A percentile compares a stretch with the other conserved stretches of the same genome.
phyloP scores from a whole-genome alignment of 495 filamentous ascomycete species.

The Talaromyces trachyspermus region DNA sequence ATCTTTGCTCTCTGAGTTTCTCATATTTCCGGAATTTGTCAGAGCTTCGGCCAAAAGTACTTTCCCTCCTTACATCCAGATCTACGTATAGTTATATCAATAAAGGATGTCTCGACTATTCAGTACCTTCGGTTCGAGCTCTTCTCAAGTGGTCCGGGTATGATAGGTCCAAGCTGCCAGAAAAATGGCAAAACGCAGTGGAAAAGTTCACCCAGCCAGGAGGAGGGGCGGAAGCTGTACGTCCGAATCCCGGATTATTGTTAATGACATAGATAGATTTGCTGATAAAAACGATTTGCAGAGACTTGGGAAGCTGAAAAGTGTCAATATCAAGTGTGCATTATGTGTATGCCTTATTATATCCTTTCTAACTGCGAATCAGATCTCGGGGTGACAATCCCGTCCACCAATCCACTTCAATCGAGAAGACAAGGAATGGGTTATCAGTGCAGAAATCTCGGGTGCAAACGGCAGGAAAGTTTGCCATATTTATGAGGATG shows the following conservation, averaged over 20 bases:
- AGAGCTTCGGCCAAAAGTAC: too few species aligned
- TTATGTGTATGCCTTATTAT: not conserved
- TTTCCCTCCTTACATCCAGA: too few species aligned
- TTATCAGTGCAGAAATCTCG: not conserved
- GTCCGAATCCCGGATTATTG: too few species aligned
- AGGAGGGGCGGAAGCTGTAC: too few species aligned
- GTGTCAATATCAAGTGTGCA: not conserved
- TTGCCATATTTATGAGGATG: not conserved
- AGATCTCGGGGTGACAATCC: not conserved
- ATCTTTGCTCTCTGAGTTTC: too few species aligned
- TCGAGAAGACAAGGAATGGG: not conserved
- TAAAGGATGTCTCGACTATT: not conserved
- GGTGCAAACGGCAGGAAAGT: not conserved
- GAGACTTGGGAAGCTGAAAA: not conserved
- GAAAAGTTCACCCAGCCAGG: too few species aligned
- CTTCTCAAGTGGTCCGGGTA: too few species aligned
- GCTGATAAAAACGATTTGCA: not conserved
- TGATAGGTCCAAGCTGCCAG: too few species aligned
- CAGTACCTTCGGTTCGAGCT: too few species aligned
- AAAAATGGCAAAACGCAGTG: too few species aligned
- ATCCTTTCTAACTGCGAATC: not conserved
- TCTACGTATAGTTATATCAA: not conserved
- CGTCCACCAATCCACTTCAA: not conserved
- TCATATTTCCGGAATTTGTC: too few species aligned
- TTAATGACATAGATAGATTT: too few species aligned